Base-by-base conservation (phyloP, 2,329 filamentous ascomycete species). In the Aspergillus sp. region DNA sequence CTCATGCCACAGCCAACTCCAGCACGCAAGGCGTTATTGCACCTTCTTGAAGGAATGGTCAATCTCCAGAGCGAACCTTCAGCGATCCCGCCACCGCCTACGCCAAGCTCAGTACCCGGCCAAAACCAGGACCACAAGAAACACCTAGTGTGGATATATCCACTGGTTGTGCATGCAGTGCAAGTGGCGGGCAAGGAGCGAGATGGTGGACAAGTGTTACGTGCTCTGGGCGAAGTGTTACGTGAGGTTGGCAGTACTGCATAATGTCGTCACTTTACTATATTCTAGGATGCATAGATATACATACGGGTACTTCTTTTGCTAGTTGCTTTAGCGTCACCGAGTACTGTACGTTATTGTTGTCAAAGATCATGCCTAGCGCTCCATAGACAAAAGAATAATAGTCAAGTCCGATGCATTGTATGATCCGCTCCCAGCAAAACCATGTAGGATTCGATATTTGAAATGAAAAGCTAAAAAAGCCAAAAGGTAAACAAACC, bases 1-100 rank as follows among this genome's bases (percentile, higher is more conserved):
- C 84, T 87, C 49, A 95, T 96, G 86, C 95, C 95, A 4, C 90
- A 95, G 71, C 93, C 93, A 0, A 80, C 91, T 5, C 88, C 86
- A 8, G 90, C 96, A 68, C 84, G 90, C 43, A 87, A 84, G 60
- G 95, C 96, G 70, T 77, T 99, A 11, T 71, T 89, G 4, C 89
- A 90, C 67, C 81, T 93, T 22, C 78, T 98, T 17, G 76, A 78
- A 48, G 79, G 84, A 45, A 78, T 96, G 34, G 83, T 89, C 1
- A 79, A 81, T 17, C 77, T 98, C 58, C 79, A 82, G 54, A 89
- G 88, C 54, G 88, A 92, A 63, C 83, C 86, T 0, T 82, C 83
- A 4, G 88, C 89, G 0, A 89, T 95, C 24, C 85, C 88, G 1
- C 74, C 80, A 22, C 68, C 69, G 13, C 66, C 70, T 13, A 57